Evolutionary conservation across 139 green algal species (phyloP).

Genomic region (Edaphochlamys debaryana): DNA sequence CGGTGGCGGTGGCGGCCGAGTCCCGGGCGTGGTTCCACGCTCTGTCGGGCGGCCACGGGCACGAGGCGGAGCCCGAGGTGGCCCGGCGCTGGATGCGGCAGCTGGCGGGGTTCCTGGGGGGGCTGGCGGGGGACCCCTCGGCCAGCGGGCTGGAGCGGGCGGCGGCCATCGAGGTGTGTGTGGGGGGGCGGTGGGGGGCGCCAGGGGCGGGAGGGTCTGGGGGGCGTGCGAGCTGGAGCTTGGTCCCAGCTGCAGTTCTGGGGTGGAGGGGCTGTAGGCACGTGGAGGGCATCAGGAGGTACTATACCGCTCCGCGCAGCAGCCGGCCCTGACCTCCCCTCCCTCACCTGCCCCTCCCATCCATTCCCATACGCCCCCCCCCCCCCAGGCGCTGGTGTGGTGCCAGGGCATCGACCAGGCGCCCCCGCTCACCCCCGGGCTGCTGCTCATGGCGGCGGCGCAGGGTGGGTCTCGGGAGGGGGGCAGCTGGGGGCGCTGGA

Average conservation of each 20-base stretch:
- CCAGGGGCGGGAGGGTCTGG: background rate
- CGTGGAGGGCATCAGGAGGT: no score
- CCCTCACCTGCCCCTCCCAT: background rate
- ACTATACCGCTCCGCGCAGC: no score
- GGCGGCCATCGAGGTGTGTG: conserved; percentile 26
- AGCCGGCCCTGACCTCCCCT: no score
- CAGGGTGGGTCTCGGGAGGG: conserved; percentile 44
- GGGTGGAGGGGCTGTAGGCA: no score
- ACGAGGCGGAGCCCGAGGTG: conserved; percentile 42
- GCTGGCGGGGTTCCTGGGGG: conserved; percentile 10
- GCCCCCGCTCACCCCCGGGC: conserved; percentile 25
- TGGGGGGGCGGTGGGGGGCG: background rate
- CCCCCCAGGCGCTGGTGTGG: conserved; percentile 60
- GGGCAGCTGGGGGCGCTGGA: no score
- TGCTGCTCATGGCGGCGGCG: conserved; percentile 42
- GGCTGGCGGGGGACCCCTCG: conserved; percentile 14
- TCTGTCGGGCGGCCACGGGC: conserved; percentile 37
- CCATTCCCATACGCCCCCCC: background rate
- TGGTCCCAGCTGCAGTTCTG: no score
- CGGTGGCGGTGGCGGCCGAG: conserved; percentile 42
- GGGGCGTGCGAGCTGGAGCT: no score
- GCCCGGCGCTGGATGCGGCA: conserved; percentile 17
- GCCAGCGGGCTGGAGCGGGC: conserved; percentile 28
- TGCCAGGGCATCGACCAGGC: conserved; percentile 32
- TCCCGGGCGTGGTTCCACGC: conserved; percentile 46